Percentiles rank a stretch among this genome's conserved stretches.
Evolutionary conservation across 192 early-diverging fungal species (phyloP).

Genomic region (Kickxella alabastrina): DNA sequence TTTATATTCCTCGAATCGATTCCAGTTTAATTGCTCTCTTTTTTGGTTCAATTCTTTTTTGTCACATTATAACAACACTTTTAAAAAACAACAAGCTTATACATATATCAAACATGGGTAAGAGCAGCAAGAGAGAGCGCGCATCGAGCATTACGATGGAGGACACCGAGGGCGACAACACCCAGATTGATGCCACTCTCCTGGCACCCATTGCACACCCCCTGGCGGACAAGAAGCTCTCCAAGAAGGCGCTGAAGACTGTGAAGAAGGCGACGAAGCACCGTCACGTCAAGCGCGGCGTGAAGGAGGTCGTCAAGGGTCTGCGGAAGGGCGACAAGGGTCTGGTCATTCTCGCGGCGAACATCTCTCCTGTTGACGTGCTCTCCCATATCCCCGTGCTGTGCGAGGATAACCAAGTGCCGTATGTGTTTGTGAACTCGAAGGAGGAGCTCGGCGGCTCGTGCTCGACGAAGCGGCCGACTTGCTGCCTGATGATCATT

Average conservation of each 20-base stretch:
- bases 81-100: no score
- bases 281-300: constrained; percentile 87
- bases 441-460: constrained; percentile 93
- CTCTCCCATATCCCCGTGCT: constrained; percentile 96
- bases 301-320: constrained; percentile 97
- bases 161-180: constrained; percentile 35
- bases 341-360: constrained; percentile 90
- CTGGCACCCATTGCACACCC: constrained; percentile 51
- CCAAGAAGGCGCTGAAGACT: constrained; percentile 49
- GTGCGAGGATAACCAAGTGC: constrained; percentile 93
- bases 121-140: constrained; percentile 70
- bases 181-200: constrained; percentile 9
- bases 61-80: no score
- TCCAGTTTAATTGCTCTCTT: neutral
- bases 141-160: constrained; percentile 24
- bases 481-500: constrained; percentile 86
- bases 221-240: constrained; percentile 47
- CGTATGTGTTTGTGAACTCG: constrained; percentile 93
- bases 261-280: constrained; percentile 71
- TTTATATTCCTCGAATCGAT: neutral
- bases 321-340: constrained; percentile 94
- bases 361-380: constrained; percentile 96
- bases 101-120: constrained; percentile 80
- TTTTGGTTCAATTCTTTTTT: neutral
- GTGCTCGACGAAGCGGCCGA: constrained; percentile 92